A percentile compares a stretch with the other conserved stretches of the same genome.
phyloP scores from a whole-genome alignment of 768 basidiomycete genomes.

The Lactarius deliciosus region DNA sequence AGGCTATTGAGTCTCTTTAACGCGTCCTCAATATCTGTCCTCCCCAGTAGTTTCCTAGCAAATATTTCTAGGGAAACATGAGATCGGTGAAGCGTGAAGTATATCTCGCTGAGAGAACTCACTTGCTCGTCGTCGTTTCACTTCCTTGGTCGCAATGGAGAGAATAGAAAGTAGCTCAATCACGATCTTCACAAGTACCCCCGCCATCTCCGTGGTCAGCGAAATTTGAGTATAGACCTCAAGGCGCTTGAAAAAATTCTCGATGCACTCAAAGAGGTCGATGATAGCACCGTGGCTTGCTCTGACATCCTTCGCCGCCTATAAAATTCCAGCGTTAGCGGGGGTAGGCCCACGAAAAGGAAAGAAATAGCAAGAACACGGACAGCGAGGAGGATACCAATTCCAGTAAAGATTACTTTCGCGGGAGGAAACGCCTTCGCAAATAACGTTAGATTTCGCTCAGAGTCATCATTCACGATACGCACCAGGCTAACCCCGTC shows the following conservation, averaged over 20 bases:
- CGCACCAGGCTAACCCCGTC: neutral
- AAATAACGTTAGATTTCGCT: neutral
- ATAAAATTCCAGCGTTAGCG: neutral
- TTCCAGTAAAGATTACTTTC: neutral
- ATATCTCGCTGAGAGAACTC: neutral
- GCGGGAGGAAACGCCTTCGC: neutral
- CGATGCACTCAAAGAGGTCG: neutral
- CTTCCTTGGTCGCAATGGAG: neutral
- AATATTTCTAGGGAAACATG: too few relatives aligned
- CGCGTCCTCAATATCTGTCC: too few relatives aligned
- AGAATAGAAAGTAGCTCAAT: neutral
- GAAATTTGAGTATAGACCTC: neutral
- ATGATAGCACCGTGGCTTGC: neutral
- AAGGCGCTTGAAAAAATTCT: neutral
- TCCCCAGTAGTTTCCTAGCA: too few relatives aligned
- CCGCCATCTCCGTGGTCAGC: neutral
- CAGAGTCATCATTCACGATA: neutral
- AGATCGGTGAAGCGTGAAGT: too few relatives aligned
- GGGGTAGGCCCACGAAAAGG: too few relatives aligned
- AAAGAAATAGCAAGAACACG: neutral
- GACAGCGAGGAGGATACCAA: neutral
- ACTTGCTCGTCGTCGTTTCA: neutral
- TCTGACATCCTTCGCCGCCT: neutral
- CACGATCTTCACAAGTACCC: neutral
- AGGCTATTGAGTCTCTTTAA: too few relatives aligned